Evolutionary conservation across 208 protist species (phyloP).

Genomic region (Crithidia sp.): DNA sequence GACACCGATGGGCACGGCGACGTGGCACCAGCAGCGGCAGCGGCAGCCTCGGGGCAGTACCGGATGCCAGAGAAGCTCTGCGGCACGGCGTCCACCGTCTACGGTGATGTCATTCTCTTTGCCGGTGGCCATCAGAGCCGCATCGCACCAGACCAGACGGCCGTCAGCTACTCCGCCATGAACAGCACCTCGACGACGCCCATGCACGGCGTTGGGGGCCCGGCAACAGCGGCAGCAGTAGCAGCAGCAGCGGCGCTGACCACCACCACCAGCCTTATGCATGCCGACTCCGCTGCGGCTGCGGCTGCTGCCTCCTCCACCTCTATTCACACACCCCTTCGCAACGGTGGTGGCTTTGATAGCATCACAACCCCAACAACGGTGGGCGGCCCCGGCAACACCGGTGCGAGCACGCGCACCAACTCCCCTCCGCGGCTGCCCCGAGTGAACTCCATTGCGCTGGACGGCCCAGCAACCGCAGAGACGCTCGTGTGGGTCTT

Average conservation of each 20-base stretch:
- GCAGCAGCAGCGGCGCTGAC: background rate
- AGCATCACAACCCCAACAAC: constrained; percentile 9
- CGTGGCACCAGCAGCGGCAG: too few species aligned
- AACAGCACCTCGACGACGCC: constrained; percentile 41
- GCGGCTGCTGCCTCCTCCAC: background rate
- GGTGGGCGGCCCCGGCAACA: background rate
- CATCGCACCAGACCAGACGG: constrained; percentile 39
- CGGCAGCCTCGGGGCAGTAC: constrained; percentile 16
- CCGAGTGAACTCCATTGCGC: constrained; percentile 21
- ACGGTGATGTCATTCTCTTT: constrained; percentile 39
- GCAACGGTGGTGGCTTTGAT: background rate
- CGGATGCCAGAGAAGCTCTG: constrained; percentile 47
- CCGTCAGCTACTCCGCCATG: constrained; percentile 38
- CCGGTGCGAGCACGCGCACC: constrained; percentile 16
- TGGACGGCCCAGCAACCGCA: constrained; percentile 25
- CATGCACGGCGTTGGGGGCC: constrained; percentile 16
- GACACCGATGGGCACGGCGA: too few species aligned
- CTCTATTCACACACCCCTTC: background rate
- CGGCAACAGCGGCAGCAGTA: background rate
- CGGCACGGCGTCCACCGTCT: constrained; percentile 31
- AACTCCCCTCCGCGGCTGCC: constrained; percentile 29
- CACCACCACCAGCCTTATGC: too few species aligned
- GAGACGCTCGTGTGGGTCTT: constrained; percentile 60
- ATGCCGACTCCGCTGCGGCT: too few species aligned
- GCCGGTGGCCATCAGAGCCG: constrained; percentile 41